Evolutionary conservation across 305 asterid species (phyloP), one percentile per base, ranked within the genome.

Genomic region (Rubia tinctorum): DNA sequence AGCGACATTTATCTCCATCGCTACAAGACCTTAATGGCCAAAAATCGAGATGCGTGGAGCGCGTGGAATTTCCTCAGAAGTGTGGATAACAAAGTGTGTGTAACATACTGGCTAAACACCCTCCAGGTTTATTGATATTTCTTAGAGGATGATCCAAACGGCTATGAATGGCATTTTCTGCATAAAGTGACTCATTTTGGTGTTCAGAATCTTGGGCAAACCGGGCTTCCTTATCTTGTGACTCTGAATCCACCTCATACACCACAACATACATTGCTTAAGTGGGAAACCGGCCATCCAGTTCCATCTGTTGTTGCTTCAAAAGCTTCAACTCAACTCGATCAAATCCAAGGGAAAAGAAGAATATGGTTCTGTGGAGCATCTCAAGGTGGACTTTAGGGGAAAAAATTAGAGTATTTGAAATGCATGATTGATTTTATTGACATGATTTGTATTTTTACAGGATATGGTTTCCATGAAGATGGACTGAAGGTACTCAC

Each of bases 321-420:
- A 15, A 93, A 81, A 81, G 97, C 97, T 68, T 87, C 96, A 2
- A 75, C 81, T 67, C 86, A 86, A 84, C 82, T 93, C 22, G 25
- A 81, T 71, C 81, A 83, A 42, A 91, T 91, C 81, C 97, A 93
- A 83, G 98, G 97, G 51, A 87, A 87, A 77, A 85, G 97, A 67
- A 80, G 87, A 80, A 86, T 93, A 80, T 93, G 98, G 98, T 93
- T 91, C 66, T 85, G 92, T 77, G 98, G 98, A 79, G 98, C 97
- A 67, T 93, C 91, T 81, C 97, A 91, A 84, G 97, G 98, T 89
- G 44, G 63, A 55, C 45, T 47, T 11, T n/a, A n/a, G n/a, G n/a
- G n/a, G n/a, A n/a, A n/a, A n/a, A n/a, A n/a, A n/a, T n/a, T n/a
- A n/a, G n/a, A n/a, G n/a, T 15, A 5, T 69, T 25, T 17, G 14